Evolutionary conservation across 179 eudicot species (phyloP), one percentile per base, ranked within the genome.

Genomic region (Beta corolliflora): DNA sequence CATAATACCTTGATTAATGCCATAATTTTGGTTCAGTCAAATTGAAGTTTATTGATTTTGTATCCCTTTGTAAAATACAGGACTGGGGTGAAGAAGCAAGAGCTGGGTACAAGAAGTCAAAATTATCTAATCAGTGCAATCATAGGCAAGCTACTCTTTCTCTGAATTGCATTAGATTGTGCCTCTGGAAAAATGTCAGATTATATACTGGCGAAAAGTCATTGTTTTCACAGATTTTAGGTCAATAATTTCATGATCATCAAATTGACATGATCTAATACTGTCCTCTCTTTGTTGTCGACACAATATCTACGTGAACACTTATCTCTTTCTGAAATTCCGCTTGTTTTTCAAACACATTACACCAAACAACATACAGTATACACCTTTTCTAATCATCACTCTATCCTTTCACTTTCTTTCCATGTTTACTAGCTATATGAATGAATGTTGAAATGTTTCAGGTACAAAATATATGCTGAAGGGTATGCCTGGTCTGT

Each of bases 401-500:
- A 46, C 14, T 13, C 52, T 1, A 36, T 10, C 4, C 5, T 14
- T 3, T 55, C 46, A 5, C 13, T 29, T 23, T 53, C 12, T 7
- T 52, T 73, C 5, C 50, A 15, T 6, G 21, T 64, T 54, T 31
- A 12, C n/a, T 41, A 36, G 41, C 41, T 36, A 36, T 36, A 36
- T 36, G 41, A 36, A 36, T 36, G 2, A 36, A 36, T 36, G 41
- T 36, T 36, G 41, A n/a, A 53, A 46, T 75, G 53, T 48, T 66
- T 84, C 87, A 94, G 98, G 90, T 94, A 91, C 80, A 94, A 94
- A 86, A 94, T 94, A n/a, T 94, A 94, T 85, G 97, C 97, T 10
- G 98, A 94, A 86, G 98, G 98, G 18, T 94, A 84, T 86, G 98
- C 98, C 77, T 94, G 98, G 98, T 94, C 98, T 1, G 98, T 94